Conservation (phyloP, 176 grass and related monocot genomes). For the Aegilops longissima region DNA sequence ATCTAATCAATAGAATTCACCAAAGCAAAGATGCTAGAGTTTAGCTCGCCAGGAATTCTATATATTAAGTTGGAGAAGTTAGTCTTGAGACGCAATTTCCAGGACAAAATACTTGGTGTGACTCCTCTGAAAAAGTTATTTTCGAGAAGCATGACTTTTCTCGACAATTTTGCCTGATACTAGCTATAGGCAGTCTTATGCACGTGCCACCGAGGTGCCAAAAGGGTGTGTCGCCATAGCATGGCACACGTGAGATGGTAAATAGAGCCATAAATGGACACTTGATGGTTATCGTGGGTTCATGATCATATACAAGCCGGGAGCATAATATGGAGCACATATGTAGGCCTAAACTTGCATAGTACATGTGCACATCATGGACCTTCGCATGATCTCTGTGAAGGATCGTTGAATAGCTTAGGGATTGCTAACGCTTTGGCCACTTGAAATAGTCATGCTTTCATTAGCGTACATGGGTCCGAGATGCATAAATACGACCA, state of each 20-base stretch:
- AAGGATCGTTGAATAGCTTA: background rate
- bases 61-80: no score
- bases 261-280: background rate
- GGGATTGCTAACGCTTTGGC: background rate
- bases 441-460: background rate
- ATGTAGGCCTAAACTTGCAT: background rate
- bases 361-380: background rate
- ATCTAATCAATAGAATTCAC: no score
- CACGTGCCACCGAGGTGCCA: background rate
- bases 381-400: background rate
- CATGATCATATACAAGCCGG: background rate
- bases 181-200: background rate
- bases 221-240: background rate
- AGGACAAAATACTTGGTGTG: no score
- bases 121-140: no score
- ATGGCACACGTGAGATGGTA: background rate
- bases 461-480: background rate
- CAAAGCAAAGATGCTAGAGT: no score
- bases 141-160: background rate
- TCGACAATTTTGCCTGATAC: background rate
- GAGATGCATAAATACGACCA: background rate
- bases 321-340: background rate
- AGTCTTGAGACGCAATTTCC: no score
- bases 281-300: background rate
- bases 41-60: no score